Evolutionary conservation across 164 flowering plant genomes (phyloP).

Genomic region (Akebia trifoliata): DNA sequence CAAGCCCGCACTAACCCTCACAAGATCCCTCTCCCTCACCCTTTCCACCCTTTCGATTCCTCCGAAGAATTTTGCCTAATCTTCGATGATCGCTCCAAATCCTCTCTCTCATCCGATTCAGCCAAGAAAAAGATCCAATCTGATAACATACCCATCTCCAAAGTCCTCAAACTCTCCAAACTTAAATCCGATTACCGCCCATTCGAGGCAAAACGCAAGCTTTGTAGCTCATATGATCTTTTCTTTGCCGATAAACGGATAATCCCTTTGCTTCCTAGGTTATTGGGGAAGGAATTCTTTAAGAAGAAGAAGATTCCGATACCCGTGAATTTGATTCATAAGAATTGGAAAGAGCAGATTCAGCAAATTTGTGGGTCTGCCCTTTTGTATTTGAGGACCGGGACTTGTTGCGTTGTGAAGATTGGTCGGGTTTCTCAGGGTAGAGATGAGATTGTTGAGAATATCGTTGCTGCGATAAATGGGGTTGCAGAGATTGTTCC

Average conservation of each 20-base stretch:
- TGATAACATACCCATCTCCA: constrained; percentile 53
- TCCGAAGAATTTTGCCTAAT: constrained; percentile 55
- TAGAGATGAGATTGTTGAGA: constrained; percentile 49
- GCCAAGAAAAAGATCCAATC: constrained; percentile 47
- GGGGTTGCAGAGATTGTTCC: constrained; percentile 62
- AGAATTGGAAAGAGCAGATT: constrained; percentile 79
- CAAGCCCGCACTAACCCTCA: constrained; percentile 44
- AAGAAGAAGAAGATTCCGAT: constrained; percentile 85
- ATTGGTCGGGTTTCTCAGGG: constrained; percentile 51
- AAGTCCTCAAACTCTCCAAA: constrained; percentile 68
- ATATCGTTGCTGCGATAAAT: constrained; percentile 52
- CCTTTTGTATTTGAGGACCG: constrained; percentile 58
- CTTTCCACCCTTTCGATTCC: constrained; percentile 30
- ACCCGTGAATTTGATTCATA: constrained; percentile 53
- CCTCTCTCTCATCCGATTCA: constrained; percentile 38
- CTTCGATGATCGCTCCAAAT: constrained; percentile 50
- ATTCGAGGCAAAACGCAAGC: constrained; percentile 69
- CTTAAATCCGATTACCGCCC: constrained; percentile 62
- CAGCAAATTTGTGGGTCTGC: constrained; percentile 42
- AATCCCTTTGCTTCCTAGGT: constrained; percentile 50
- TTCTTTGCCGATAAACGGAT: constrained; percentile 61
- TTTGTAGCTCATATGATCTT: constrained; percentile 53
- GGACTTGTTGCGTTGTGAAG: constrained; percentile 67
- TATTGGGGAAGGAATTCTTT: constrained; percentile 75
- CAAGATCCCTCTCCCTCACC: constrained; percentile 64